Evolutionary conservation across 1,139 yeast genomes (phyloP), one percentile per base, ranked within the genome.

Genomic region (Hemisphaericaspora lyxosophila): DNA sequence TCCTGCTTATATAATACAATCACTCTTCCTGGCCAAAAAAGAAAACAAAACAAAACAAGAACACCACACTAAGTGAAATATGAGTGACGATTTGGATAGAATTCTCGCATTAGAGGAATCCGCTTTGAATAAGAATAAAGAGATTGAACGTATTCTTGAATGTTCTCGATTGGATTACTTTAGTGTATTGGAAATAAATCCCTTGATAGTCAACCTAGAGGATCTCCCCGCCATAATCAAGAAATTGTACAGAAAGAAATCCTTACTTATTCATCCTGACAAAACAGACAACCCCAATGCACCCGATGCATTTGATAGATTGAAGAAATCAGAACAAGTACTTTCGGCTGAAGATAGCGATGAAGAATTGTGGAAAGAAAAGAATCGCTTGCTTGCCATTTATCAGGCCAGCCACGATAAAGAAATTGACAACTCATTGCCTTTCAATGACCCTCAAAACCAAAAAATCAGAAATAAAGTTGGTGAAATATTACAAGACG

Each of bases 261-360:
- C 87, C 7, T 59, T 82, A 29, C 57, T 80, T 43, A 78, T 83
- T 26, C 90, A 83, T 54, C 90, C 90, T 0, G 90, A 83, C 53
- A 82, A 81, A 49, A 70, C 78, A 2, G 57, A 62, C 33, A 76
- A 82, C 47, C 59, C 66, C 0, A 60, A 66, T 14, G 87, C 88
- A 0, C 78, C 85, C 0, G 70, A 62, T 29, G 88, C 89, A 1
- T 83, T 83, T 53, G 85, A 80, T 50, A 45, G 65, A 31, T 51
- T 76, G 27, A 73, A 73, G 41, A 67, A 64, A 35, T 63, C 75
- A 2, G 63, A 67, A 38, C 42, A 39, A 34, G 52, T 59, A 2
- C 51, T 67, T 18, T 46, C 57, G 3, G 56, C 55, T 34, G 56
- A 51, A 11, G 40, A 42, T 7, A 42, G 26, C 3, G 35, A 33